phyloP scores from a whole-genome alignment of 116 monocot species.

The Thalassia testudinum region DNA sequence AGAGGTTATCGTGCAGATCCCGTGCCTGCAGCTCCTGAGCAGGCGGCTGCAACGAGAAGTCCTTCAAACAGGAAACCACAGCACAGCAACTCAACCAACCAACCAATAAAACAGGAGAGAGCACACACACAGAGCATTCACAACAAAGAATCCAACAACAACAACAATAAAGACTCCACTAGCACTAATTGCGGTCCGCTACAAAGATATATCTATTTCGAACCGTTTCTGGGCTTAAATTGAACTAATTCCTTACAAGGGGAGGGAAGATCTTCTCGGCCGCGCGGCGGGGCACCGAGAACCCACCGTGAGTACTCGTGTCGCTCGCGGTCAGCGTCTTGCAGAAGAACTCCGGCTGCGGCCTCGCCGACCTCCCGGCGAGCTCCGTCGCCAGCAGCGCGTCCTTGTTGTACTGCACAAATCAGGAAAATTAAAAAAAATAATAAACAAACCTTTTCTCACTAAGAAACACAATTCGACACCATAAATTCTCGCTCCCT shows the following conservation, averaged over 20 bases:
- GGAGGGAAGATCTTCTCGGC: conserved; percentile 98
- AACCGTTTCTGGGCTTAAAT: background rate
- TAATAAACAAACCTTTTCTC: too few relatives aligned
- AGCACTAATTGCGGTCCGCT: background rate
- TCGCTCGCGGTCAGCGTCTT: conserved; percentile 96
- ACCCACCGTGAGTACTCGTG: conserved; percentile 96
- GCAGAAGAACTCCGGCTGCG: conserved; percentile 79
- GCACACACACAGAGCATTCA: too few relatives aligned
- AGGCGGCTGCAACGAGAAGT: conserved; percentile 95
- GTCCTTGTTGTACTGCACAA: conserved; percentile 54
- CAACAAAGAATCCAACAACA: too few relatives aligned
- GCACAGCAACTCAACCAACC: background rate
- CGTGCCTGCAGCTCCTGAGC: conserved; percentile 82
- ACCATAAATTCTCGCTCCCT: too few relatives aligned
- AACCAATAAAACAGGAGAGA: background rate
- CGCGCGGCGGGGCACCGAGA: conserved; percentile 88
- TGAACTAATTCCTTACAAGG: conserved; percentile 53
- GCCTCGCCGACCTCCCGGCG: conserved; percentile 40
- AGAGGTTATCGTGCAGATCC: conserved; percentile 80
- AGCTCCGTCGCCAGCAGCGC: conserved; percentile 60
- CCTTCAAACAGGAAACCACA: conserved; percentile 41
- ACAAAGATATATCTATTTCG: too few relatives aligned
- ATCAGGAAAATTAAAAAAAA: too few relatives aligned
- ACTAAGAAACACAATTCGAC: too few relatives aligned
- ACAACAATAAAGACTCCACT: background rate